Percentiles rank a stretch among this genome's conserved stretches.
These are phyloP conservation scores for Leishmania mexicana DNA, from an alignment of 208 protist genomes.

Conservation along the genomic window DNA sequence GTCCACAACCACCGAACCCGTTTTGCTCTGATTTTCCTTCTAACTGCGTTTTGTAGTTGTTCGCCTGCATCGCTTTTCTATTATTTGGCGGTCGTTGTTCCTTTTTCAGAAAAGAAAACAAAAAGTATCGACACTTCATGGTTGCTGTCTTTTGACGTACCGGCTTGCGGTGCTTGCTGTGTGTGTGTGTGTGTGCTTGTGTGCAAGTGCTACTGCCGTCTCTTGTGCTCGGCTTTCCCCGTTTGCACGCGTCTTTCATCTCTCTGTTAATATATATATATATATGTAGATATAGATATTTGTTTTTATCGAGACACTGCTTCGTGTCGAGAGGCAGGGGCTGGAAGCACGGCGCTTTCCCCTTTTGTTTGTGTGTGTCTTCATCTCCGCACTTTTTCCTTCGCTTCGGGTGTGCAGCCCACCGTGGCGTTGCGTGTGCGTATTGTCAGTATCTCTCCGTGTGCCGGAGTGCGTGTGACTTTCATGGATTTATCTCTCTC, in stretches of 20 bases:
- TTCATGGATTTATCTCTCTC: background rate
- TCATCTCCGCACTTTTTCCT: background rate
- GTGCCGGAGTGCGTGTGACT: constrained; percentile 4
- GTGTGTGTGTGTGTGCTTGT: background rate
- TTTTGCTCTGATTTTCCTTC: no score
- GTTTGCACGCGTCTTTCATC: background rate
- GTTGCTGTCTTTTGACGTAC: background rate
- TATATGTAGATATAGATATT: background rate
- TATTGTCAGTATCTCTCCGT: background rate
- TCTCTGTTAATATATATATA: background rate
- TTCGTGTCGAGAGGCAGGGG: background rate
- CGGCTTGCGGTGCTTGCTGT: background rate
- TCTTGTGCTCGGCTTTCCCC: background rate
- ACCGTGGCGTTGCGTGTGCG: background rate
- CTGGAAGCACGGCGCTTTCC: background rate
- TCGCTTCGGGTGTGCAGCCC: background rate
- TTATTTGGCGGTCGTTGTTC: background rate
- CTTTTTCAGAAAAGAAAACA: background rate
- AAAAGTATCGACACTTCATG: background rate
- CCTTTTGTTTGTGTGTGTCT: background rate
- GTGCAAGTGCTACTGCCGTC: background rate
- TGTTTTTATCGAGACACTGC: background rate
- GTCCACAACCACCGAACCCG: no score
- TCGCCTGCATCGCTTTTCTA: background rate
- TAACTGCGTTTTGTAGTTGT: background rate